Evolutionary conservation across 2,329 filamentous ascomycete species (phyloP).

Genomic region (Septoria petroselini): DNA sequence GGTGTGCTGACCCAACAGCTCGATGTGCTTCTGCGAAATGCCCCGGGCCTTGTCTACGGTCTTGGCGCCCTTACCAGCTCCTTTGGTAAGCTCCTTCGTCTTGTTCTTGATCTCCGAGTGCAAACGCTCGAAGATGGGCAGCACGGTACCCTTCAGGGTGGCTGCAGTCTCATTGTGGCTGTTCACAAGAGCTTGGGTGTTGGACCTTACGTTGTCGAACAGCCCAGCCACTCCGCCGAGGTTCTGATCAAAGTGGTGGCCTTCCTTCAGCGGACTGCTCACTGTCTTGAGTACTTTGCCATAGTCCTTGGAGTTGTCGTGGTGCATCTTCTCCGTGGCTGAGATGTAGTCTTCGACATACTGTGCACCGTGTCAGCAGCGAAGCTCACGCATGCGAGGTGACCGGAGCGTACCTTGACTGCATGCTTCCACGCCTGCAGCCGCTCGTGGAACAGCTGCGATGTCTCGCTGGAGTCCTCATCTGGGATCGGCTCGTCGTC

Average conservation of each 20-base stretch:
- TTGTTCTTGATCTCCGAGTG: constrained; percentile 98
- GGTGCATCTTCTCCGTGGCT: constrained; percentile 81
- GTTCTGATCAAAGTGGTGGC: constrained; percentile 87
- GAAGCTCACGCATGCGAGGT: too few relatives aligned
- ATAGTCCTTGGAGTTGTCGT: constrained; percentile 85
- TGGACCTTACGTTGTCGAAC: constrained; percentile 90
- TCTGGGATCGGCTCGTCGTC: constrained; percentile 48
- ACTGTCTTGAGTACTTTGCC: constrained; percentile 94
- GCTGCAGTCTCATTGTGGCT: constrained; percentile 89
- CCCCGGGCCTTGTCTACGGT: constrained; percentile 85
- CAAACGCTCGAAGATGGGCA: constrained; percentile 84
- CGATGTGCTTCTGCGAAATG: constrained; percentile 90
- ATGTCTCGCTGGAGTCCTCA: constrained; percentile 51
- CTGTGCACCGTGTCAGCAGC: constrained; percentile 50
- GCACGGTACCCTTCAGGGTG: constrained; percentile 77
- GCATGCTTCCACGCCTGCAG: constrained; percentile 96
- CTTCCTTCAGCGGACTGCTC: constrained; percentile 78
- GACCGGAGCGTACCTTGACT: constrained; percentile 2
- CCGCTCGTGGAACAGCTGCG: constrained; percentile 73
- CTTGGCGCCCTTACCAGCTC: constrained; percentile 81
- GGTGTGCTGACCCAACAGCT: constrained; percentile 82
- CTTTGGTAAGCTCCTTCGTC: constrained; percentile 78
- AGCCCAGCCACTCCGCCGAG: constrained; percentile 83
- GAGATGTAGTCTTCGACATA: constrained; percentile 88
- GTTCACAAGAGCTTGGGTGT: constrained; percentile 87